phyloP scores from a whole-genome alignment of 768 basidiomycete genomes.

The Hygrocybe coccinea region DNA sequence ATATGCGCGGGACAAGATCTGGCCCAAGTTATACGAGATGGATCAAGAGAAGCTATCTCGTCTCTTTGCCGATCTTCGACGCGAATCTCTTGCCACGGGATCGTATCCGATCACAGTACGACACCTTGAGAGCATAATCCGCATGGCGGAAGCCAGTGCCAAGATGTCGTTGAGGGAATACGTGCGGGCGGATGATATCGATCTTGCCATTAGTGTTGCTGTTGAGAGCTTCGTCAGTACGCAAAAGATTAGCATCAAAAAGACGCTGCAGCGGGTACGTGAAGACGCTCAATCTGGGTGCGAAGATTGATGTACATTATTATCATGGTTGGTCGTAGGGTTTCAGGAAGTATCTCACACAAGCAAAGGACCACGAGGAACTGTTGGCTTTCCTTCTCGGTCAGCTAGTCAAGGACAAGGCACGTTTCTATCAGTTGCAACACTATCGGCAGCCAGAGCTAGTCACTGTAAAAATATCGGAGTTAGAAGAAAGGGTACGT shows the following conservation, averaged over 20 bases:
- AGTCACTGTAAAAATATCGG: conserved; percentile 69
- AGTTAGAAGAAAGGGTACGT: conserved; percentile 83
- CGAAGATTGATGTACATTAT: background rate
- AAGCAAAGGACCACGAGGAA: conserved; percentile 94
- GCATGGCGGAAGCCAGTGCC: conserved; percentile 97
- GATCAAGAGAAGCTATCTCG: conserved; percentile 92
- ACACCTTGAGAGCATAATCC: conserved; percentile 97
- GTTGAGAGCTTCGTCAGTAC: conserved; percentile 93
- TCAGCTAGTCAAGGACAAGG: conserved; percentile 88
- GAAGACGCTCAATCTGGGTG: background rate
- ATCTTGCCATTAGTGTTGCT: conserved; percentile 93
- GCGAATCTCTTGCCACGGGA: conserved; percentile 96
- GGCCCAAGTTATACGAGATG: conserved; percentile 89
- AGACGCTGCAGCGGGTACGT: conserved; percentile 88
- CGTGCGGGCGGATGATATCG: conserved; percentile 93
- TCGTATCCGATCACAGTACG: conserved; percentile 98
- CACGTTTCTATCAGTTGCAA: conserved; percentile 75
- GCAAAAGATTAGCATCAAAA: conserved; percentile 98
- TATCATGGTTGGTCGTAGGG: conserved; percentile 43
- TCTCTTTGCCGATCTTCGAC: conserved; percentile 92
- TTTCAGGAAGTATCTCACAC: conserved; percentile 96
- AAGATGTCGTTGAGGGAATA: conserved; percentile 98
- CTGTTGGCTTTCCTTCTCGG: conserved; percentile 91
- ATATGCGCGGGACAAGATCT: conserved; percentile 92
- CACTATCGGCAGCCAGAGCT: conserved; percentile 71